Evolutionary conservation across 192 early-diverging fungal genomes (phyloP), one percentile per base, ranked within the genome.

Genomic region (Spinellus fusiger): DNA sequence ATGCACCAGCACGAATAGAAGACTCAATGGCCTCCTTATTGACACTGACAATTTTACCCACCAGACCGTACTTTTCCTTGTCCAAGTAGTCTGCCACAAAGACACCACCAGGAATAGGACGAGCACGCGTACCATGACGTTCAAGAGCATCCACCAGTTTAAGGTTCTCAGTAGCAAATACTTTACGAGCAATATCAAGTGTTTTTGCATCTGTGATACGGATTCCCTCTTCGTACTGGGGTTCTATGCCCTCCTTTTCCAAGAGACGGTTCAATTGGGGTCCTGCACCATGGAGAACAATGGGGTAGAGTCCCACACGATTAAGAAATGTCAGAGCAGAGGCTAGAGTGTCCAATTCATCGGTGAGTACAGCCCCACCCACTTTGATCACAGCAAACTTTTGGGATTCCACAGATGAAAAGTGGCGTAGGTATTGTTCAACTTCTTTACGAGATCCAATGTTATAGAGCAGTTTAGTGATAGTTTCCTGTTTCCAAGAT

Each of bases 361-460:
- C 93, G 5, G 93, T 91, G 51, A 99, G 76, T n/a, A 98, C 91
- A 1, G 92, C 92, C 2, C 94, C 93, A 56, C 92, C 93, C 23
- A 99, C 96, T 75, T 99, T 99, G 82, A 99, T 96, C 35, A 99
- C 94, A 7, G 97, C 97, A 78, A 99, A 99, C 79, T 98, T 95
- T 82, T 99, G 97, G 22, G 92, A 93, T 75, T 98, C 94, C 47
- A 98, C 97, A 0, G 91, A 93, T 1, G 93, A 92, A 71, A 99
- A 99, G 65, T 94, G 93, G 31, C 90, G 85, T 54, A 99, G 84
- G 61, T 99, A 99, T 81, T 96, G 94, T 70, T 99, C 94, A 20
- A 98, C 95, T 66, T 99, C 97, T 77, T 94, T 96, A 70, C 93
- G 93, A 10, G 95, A 98, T 33, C 95, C 97, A 76, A 99, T 98